A percentile compares a stretch with the other conserved stretches of the same genome.
Conservation (phyloP, 768 basidiomycete species). For the Lanmaoa pseudosensibilis region DNA sequence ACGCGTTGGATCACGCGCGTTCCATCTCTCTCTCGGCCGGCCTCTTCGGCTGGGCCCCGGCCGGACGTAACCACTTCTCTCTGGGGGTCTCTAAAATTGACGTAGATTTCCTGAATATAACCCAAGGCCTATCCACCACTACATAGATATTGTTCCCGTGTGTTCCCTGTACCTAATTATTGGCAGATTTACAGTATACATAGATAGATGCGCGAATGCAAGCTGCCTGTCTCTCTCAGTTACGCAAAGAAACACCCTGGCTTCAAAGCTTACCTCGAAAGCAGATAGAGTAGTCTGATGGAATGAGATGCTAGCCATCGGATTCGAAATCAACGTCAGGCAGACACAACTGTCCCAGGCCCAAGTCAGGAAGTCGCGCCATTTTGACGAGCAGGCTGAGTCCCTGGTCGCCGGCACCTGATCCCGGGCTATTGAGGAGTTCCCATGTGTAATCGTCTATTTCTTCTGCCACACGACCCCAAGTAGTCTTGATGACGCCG, state of each 20-base stretch:
- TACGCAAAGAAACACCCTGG: not conserved
- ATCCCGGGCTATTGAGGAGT: constrained; percentile 48
- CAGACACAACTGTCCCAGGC: constrained; percentile 58
- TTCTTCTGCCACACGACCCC: constrained; percentile 69
- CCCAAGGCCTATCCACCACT: not conserved
- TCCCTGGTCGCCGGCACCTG: constrained; percentile 37
- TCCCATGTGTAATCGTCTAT: constrained; percentile 68
- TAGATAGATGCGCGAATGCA: constrained; percentile 16
- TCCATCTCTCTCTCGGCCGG: constrained; percentile 19
- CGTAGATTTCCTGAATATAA: not conserved
- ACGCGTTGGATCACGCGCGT: constrained; percentile 8
- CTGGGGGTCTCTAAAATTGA: constrained; percentile 14
- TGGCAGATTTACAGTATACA: constrained; percentile 14
- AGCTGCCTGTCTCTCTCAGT: constrained; percentile 3
- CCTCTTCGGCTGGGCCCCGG: constrained; percentile 21
- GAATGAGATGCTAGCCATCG: constrained; percentile 10
- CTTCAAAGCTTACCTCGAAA: constrained; percentile 9
- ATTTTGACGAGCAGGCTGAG: constrained; percentile 71
- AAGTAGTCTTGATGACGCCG: constrained; percentile 59
- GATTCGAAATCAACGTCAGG: constrained; percentile 31
- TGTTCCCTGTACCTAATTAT: constrained; percentile 15
- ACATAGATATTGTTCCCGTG: constrained; percentile 15
- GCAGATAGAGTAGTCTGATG: not conserved
- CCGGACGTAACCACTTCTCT: constrained; percentile 10
- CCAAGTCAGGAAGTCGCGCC: constrained; percentile 73